Evolutionary conservation across 164 flowering plant genomes (phyloP).

Genomic region (Chimonanthus salicifolius): DNA sequence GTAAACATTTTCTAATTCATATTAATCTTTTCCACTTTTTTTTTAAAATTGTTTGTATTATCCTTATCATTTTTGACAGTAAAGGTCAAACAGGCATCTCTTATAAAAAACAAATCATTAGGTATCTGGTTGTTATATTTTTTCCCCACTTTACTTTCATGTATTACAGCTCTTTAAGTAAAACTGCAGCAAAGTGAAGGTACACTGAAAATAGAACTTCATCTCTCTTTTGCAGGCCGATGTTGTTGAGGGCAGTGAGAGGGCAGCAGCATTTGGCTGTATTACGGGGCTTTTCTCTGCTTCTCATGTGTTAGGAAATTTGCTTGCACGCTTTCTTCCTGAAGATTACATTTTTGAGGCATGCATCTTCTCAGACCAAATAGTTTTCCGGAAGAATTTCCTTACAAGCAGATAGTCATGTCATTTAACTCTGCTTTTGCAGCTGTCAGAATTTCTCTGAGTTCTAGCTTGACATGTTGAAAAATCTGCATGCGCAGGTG

Average conservation of each 20-base stretch:
- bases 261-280: slow-evolving; percentile 80
- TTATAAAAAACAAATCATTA: too few species aligned
- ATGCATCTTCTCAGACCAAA: slow-evolving; percentile 15
- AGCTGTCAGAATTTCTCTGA: neutral
- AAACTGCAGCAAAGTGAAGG: neutral
- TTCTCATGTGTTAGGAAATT: slow-evolving; percentile 76
- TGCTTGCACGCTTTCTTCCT: slow-evolving; percentile 79
- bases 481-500: slow-evolving; percentile 41
- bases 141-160: too few species aligned
- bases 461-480: slow-evolving; percentile 5
- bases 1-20: too few species aligned
- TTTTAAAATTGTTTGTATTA: too few species aligned
- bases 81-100: too few species aligned
- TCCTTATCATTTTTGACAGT: too few species aligned
- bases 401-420: too few species aligned
- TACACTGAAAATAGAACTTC: neutral
- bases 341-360: slow-evolving; percentile 62
- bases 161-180: too few species aligned
- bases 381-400: neutral
- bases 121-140: too few species aligned
- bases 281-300: slow-evolving; percentile 77
- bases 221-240: slow-evolving; percentile 53
- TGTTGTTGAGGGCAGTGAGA: slow-evolving; percentile 47
- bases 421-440: too few species aligned
- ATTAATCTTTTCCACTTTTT: too few species aligned